A percentile compares a stretch with the other conserved stretches of the same genome.
These are phyloP conservation scores for Nicotiana tabacum DNA, from an alignment of 257 asterid genomes.

Conservation along the genomic window DNA sequence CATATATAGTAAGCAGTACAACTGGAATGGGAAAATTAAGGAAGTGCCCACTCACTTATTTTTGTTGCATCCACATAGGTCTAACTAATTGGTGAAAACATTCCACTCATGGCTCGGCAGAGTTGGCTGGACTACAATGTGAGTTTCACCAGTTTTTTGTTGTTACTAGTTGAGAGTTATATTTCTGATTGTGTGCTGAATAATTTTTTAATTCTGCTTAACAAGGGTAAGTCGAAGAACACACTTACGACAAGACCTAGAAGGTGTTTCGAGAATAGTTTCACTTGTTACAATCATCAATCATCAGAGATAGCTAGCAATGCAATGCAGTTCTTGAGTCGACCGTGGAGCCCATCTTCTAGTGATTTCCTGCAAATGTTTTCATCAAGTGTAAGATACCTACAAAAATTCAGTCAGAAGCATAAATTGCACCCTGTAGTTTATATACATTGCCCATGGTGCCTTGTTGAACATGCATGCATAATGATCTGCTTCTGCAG, in stretches of 20 bases:
- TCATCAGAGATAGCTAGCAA: constrained; percentile 25
- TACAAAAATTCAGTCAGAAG: neutral
- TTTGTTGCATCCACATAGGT: too few relatives aligned
- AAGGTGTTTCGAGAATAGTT: constrained; percentile 11
- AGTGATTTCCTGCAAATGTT: constrained; percentile 41
- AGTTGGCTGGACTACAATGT: neutral
- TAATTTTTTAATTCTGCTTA: neutral
- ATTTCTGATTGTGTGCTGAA: too few relatives aligned
- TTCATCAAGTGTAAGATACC: constrained; percentile 40
- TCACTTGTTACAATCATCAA: constrained; percentile 29
- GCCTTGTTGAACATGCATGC: neutral
- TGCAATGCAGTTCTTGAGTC: constrained; percentile 50
- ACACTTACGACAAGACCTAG: neutral
- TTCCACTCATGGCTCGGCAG: neutral
- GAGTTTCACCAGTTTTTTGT: neutral
- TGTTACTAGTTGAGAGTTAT: neutral
- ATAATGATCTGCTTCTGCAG: neutral
- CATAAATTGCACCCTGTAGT: neutral
- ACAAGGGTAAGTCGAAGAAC: neutral
- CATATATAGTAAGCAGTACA: neutral
- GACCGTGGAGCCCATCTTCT: constrained; percentile 56
- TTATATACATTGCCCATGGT: neutral
- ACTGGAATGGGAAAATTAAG: neutral
- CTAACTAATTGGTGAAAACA: neutral
- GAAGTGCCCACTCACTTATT: too few relatives aligned